Evolutionary conservation across 495 filamentous ascomycete species (phyloP).

Genomic region (Penicillium argentinense): DNA sequence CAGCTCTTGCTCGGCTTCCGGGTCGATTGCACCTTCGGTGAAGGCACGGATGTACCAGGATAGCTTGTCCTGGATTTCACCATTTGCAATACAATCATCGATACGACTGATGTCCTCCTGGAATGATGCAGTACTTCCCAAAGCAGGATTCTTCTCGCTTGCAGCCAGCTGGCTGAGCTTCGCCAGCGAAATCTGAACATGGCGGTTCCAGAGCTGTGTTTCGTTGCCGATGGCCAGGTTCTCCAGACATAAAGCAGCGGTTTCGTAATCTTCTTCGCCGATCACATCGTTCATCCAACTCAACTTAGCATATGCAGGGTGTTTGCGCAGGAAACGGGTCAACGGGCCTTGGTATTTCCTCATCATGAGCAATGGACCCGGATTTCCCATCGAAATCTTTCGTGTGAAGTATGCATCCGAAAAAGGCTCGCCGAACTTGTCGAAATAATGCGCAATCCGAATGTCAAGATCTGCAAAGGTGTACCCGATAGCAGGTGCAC

Average conservation of each 20-base stretch:
- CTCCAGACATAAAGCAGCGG: conserved; percentile 66
- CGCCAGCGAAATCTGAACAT: conserved; percentile 83
- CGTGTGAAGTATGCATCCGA: conserved; percentile 78
- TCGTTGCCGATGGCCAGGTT: conserved; percentile 65
- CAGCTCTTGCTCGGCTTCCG: conserved; percentile 70
- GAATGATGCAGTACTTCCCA: conserved; percentile 18
- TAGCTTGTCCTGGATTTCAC: conserved; percentile 72
- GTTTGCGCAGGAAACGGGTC: conserved; percentile 71
- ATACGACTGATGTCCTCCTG: conserved; percentile 42
- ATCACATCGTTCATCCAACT: conserved; percentile 92
- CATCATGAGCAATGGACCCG: conserved; percentile 63
- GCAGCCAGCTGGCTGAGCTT: conserved; percentile 76
- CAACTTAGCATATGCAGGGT: conserved; percentile 69
- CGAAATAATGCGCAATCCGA: conserved; percentile 63
- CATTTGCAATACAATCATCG: conserved; percentile 62
- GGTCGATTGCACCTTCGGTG: conserved; percentile 69
- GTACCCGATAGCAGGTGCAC: conserved; percentile 11
- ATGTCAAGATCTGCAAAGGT: conserved; percentile 36
- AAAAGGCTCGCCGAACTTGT: conserved; percentile 71
- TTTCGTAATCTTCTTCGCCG: conserved; percentile 66
- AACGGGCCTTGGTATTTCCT: conserved; percentile 64
- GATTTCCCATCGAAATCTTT: conserved; percentile 62
- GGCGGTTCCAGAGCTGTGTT: conserved; percentile 80
- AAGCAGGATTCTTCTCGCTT: conserved; percentile 30
- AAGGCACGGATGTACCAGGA: conserved; percentile 58